A percentile compares a stretch with the other conserved stretches of the same genome.
Evolutionary conservation across 73 alveolate species (phyloP).

Genomic region (Paramecium octaurelia): DNA sequence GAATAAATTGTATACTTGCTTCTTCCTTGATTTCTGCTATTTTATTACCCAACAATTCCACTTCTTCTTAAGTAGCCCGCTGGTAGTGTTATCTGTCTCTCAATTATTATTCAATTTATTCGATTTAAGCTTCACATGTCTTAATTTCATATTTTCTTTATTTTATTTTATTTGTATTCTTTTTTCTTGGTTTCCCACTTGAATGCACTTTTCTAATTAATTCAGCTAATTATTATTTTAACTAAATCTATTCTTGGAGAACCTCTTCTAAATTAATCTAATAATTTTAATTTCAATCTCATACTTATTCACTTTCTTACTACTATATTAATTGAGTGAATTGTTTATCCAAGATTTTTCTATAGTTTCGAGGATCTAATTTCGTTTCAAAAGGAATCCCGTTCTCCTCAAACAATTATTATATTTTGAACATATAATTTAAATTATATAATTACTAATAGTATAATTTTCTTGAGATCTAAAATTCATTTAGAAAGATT

Average conservation of each 20-base stretch:
- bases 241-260: neutral
- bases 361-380: neutral
- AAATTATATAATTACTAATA: neutral
- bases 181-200: neutral
- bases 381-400: neutral
- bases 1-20: neutral
- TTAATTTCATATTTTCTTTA: conserved; percentile 29
- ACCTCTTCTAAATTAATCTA: conserved; percentile 29
- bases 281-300: neutral
- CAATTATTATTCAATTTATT: neutral
- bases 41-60: conserved; percentile 21
- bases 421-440: conserved; percentile 17
- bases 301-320: conserved; percentile 28
- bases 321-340: neutral
- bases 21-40: conserved; percentile 1
- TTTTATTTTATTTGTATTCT: neutral
- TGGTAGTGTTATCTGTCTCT: neutral
- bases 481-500: no score
- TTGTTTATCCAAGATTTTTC: conserved; percentile 11
- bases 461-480: no score
- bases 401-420: conserved; percentile 12
- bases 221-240: conserved; percentile 29
- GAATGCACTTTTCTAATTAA: conserved; percentile 7
- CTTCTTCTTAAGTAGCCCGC: conserved; percentile 7
- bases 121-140: conserved; percentile 11